Conservation (phyloP, 768 basidiomycete species). For the Suillus sp. region DNA sequence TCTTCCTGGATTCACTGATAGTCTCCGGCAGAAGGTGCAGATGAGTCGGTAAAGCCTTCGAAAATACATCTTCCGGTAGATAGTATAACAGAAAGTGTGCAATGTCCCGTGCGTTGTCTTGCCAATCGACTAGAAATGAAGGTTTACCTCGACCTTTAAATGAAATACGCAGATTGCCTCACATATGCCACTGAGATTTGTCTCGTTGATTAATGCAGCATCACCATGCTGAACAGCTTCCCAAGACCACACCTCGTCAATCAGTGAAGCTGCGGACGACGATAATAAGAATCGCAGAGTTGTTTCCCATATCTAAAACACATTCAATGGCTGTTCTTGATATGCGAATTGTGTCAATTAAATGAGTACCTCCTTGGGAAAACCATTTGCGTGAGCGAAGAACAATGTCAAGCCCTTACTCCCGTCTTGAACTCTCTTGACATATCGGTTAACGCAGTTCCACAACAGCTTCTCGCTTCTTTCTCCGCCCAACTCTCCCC, state of each 20-base stretch:
- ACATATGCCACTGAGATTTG: conserved; percentile 60
- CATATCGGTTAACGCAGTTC: conserved; percentile 75
- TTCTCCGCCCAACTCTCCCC: conserved; percentile 20
- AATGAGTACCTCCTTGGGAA: conserved; percentile 72
- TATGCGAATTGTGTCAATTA: not conserved
- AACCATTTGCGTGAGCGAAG: conserved; percentile 84
- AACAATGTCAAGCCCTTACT: conserved; percentile 63
- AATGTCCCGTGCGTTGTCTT: conserved; percentile 76
- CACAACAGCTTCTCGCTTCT: conserved; percentile 49
- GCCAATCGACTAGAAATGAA: conserved; percentile 65
- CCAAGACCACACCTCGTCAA: conserved; percentile 81
- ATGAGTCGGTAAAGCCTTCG: conserved; percentile 49
- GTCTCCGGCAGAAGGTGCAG: conserved; percentile 49
- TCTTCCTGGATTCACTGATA: conserved; percentile 44
- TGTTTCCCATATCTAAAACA: conserved; percentile 76
- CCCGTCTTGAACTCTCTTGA: conserved; percentile 31
- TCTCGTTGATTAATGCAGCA: conserved; percentile 68
- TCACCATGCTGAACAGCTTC: conserved; percentile 89
- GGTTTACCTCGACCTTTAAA: not conserved
- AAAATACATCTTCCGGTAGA: conserved; percentile 48
- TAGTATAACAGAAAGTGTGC: conserved; percentile 72
- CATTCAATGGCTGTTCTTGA: not conserved
- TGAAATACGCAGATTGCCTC: conserved; percentile 26
- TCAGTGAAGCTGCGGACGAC: conserved; percentile 37
- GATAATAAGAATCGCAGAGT: conserved; percentile 55